A percentile compares a stretch with the other conserved stretches of the same genome.
phyloP scores from a whole-genome alignment of 352 stramenopile species.

The Phytophthora palmivora region DNA sequence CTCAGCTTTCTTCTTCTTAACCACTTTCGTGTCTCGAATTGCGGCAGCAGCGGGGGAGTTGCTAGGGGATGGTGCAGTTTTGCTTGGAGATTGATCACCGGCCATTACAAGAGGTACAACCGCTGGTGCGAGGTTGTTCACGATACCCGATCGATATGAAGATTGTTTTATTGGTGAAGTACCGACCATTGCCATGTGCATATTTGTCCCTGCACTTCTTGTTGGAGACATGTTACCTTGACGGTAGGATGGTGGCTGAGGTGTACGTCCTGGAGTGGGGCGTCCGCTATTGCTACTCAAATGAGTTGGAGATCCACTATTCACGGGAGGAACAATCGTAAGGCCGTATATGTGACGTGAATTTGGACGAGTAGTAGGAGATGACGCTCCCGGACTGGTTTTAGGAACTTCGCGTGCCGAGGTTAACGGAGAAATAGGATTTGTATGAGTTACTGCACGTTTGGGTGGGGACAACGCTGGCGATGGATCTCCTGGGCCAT shows the following conservation, averaged over 20 bases:
- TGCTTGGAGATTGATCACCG: conserved; percentile 16
- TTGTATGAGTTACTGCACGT: conserved; percentile 13
- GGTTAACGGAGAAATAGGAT: conserved; percentile 4
- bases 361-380: conserved; percentile 9
- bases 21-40: conserved; percentile 81
- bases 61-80: conserved; percentile 13
- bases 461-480: not conserved
- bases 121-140: conserved; percentile 40
- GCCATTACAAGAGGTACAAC: conserved; percentile 50
- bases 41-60: conserved; percentile 11
- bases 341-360: conserved; percentile 32
- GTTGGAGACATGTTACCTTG: conserved; percentile 52
- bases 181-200: conserved; percentile 15
- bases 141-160: conserved; percentile 62
- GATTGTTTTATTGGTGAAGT: conserved; percentile 45
- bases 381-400: conserved; percentile 5
- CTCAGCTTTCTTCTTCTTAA: conserved; percentile 86
- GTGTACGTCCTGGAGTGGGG: conserved; percentile 18
- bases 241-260: conserved; percentile 38
- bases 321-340: conserved; percentile 23
- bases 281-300: not conserved
- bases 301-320: conserved; percentile 5
- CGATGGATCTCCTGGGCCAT: conserved; percentile 10
- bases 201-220: conserved; percentile 32
- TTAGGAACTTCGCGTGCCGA: conserved; percentile 14